phyloP scores from a whole-genome alignment of 108 stramenopile genomes.

The Chaetoceros muelleri region DNA sequence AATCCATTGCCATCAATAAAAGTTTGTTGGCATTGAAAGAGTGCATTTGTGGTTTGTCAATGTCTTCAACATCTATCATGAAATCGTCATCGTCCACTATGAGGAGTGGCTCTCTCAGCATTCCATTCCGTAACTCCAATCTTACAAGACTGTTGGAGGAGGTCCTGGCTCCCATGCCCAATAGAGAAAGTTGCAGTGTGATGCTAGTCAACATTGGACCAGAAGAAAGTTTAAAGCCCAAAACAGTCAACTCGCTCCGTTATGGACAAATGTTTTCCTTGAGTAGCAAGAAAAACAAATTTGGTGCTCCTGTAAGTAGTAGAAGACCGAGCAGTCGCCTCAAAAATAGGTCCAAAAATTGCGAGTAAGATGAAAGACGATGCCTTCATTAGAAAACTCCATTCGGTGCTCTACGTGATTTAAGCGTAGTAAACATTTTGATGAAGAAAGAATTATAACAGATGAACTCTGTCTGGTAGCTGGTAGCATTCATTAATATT shows the following conservation, averaged over 20 bases:
- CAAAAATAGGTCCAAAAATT: too few relatives aligned
- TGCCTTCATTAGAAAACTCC: too few relatives aligned
- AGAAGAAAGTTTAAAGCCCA: not conserved
- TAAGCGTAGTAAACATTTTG: too few relatives aligned
- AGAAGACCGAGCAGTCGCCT: too few relatives aligned
- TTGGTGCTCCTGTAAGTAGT: too few relatives aligned
- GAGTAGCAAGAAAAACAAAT: too few relatives aligned
- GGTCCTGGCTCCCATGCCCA: not conserved
- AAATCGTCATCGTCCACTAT: not conserved
- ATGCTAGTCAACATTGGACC: constrained; percentile 8
- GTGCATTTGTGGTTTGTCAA: not conserved
- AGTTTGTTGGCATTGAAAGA: not conserved
- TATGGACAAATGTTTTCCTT: constrained; percentile 4
- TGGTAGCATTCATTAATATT: too few relatives aligned
- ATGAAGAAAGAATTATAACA: too few relatives aligned
- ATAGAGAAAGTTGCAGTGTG: constrained; percentile 2
- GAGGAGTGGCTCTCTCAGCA: not conserved
- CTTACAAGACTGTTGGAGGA: constrained; percentile 2
- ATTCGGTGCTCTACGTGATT: too few relatives aligned
- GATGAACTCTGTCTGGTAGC: too few relatives aligned
- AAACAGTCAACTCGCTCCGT: constrained; percentile 1
- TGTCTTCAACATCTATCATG: not conserved
- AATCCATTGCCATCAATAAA: not conserved
- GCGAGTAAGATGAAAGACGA: too few relatives aligned
- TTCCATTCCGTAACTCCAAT: not conserved